phyloP scores from a whole-genome alignment of 129 eudicot genomes.

The Chrysanthemum lavandulifolium region DNA sequence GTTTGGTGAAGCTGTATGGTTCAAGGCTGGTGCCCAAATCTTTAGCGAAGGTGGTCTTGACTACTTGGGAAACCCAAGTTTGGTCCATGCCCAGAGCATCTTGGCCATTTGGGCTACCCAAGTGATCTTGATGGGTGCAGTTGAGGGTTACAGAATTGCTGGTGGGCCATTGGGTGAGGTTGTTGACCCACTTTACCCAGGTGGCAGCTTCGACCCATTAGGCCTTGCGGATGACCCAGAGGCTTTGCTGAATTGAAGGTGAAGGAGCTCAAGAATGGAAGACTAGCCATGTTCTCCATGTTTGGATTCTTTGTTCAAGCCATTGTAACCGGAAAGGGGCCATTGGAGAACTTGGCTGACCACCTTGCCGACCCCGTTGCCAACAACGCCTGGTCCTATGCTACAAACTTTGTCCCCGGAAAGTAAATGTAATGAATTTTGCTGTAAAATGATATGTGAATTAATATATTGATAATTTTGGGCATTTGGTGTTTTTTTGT shows the following conservation, averaged over 20 bases:
- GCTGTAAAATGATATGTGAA: slow-evolving; percentile 37
- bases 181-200: no score
- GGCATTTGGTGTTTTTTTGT: background rate
- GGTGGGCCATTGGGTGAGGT: slow-evolving; percentile 72
- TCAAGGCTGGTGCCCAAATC: slow-evolving; percentile 76
- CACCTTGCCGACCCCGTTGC: slow-evolving; percentile 71
- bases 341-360: slow-evolving; percentile 71
- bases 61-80: slow-evolving; percentile 65
- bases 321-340: slow-evolving; percentile 80
- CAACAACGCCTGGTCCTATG: slow-evolving; percentile 69
- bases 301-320: slow-evolving; percentile 77
- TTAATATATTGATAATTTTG: slow-evolving; percentile 30
- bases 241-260: slow-evolving; percentile 74
- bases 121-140: slow-evolving; percentile 70
- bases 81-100: slow-evolving; percentile 68
- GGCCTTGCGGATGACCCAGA: background rate
- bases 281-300: slow-evolving; percentile 76
- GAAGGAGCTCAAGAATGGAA: slow-evolving; percentile 68
- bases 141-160: slow-evolving; percentile 71
- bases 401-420: slow-evolving; percentile 76
- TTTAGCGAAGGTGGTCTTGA: slow-evolving; percentile 83
- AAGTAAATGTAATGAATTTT: slow-evolving; percentile 35
- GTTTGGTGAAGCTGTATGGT: slow-evolving; percentile 77
- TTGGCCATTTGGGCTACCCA: slow-evolving; percentile 75
- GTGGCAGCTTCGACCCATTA: no score